Evolutionary conservation across 257 asterid genomes (phyloP).

Genomic region (Solanum chaucha): DNA sequence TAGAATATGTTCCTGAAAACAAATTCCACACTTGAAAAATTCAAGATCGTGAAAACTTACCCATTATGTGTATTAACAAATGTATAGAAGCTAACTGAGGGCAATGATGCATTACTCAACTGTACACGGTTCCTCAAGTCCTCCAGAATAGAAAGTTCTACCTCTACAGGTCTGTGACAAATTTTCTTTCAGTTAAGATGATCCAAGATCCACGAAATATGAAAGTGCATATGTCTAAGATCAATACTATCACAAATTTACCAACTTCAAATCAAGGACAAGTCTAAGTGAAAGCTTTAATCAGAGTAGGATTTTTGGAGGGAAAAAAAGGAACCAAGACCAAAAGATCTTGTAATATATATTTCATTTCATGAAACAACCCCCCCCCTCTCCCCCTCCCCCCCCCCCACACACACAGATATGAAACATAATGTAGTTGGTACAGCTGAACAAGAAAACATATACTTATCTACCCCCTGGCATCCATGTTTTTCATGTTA

Average conservation of each 20-base stretch:
- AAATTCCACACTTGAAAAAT: neutral
- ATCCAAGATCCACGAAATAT: neutral
- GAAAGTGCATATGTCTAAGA: neutral
- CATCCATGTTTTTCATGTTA: neutral
- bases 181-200: neutral
- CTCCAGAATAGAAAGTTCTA: slow-evolving; percentile 90
- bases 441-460: neutral
- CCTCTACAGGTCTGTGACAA: slow-evolving; percentile 61
- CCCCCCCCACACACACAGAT: neutral
- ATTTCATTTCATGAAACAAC: neutral
- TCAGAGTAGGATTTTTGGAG: neutral
- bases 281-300: neutral
- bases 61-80: slow-evolving; percentile 87
- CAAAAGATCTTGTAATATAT: neutral
- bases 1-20: neutral
- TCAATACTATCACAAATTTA: neutral
- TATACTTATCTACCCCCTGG: neutral
- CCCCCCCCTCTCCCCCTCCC: neutral
- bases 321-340: neutral
- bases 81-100: slow-evolving; percentile 91
- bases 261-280: neutral
- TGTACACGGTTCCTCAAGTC: slow-evolving; percentile 93
- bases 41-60: slow-evolving; percentile 24
- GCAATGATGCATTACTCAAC: slow-evolving; percentile 65
- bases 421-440: neutral